Evolutionary conservation across 805 yeast genomes (phyloP), one percentile per base, ranked within the genome.

Genomic region (Candida maesae): DNA sequence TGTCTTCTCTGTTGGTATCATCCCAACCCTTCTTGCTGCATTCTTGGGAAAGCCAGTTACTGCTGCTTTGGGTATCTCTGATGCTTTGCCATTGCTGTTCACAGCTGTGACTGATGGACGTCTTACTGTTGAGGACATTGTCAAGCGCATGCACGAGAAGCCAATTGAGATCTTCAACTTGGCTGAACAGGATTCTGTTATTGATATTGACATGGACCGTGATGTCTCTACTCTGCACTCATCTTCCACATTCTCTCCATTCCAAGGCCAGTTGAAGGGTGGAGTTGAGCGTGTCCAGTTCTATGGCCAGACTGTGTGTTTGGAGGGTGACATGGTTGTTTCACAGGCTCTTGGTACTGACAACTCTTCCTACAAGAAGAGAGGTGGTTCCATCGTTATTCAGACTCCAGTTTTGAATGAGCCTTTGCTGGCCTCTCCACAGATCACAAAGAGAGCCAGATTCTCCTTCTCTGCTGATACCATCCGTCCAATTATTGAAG

Each of bases 231-330:
- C 76, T 10, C 54, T 68, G 44, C 66, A 65, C 49, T 49, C 60
- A 34, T 59, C 71, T 8, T 51, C 65, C 29, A 58, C 66, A 42
- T 76, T 80, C 76, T 71, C 82, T 40, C 82, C 82, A 47, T 75
- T 79, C 51, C 68, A 67, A 43, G 74, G 73, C 47, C 67, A 69
- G 38, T 70, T 87, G 58, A 74, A 69, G 46, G 97, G 97, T 48
- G 81, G 88, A 57, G 84, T 91, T 58, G 95, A 89, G 65, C 79
- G 97, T 64, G 97, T 91, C 37, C 74, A 81, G 51, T 70, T 85
- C 62, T 78, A 81, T 47, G 83, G 79, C 43, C 81, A 82, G 61
- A 84, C 95, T 40, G 85, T 83, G 39, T 84, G 88, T 50, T 73
- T 89, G 51, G 96, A 91, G 61, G 96, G 95, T 51, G 77, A 76